Conservation (phyloP, 768 basidiomycete genomes). For the Phylloporus scabripes region DNA sequence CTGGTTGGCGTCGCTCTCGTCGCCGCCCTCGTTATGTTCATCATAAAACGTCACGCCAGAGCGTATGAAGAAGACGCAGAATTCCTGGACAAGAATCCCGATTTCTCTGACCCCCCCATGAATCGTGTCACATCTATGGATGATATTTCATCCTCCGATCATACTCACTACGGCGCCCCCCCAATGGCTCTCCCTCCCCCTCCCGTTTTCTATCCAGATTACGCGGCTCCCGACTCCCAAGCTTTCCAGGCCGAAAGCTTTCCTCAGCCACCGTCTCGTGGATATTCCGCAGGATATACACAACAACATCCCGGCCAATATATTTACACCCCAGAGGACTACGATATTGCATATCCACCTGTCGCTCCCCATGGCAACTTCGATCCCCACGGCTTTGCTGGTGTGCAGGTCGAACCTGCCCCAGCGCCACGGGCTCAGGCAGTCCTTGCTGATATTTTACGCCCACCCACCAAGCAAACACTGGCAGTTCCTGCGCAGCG, state of each 20-base stretch:
- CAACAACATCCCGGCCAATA: conserved; percentile 19
- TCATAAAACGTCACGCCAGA: conserved; percentile 28
- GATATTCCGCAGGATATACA: conserved; percentile 1
- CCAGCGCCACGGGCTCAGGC: neutral
- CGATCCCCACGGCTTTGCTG: conserved; percentile 7
- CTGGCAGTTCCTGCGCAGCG: conserved; percentile 4
- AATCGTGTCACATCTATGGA: conserved; percentile 8
- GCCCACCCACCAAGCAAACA: conserved; percentile 9
- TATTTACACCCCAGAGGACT: conserved; percentile 20
- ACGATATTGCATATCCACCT: conserved; percentile 27
- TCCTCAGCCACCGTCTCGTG: neutral
- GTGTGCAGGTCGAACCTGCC: conserved; percentile 8
- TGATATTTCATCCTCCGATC: conserved; percentile 18
- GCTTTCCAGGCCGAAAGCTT: conserved; percentile 7
- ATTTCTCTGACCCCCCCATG: conserved; percentile 9
- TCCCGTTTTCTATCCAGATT: conserved; percentile 21
- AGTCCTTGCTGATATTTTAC: conserved; percentile 10
- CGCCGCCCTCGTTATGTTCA: conserved; percentile 24
- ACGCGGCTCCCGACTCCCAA: conserved; percentile 10
- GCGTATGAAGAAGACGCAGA: conserved; percentile 27
- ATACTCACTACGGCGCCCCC: conserved; percentile 17
- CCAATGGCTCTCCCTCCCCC: conserved; percentile 15
- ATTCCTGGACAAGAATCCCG: conserved; percentile 21
- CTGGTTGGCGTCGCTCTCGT: conserved; percentile 32
- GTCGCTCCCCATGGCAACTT: neutral